Evolutionary conservation across 129 eudicot species (phyloP), one percentile per base, ranked within the genome.

Genomic region (Logfia minima): DNA sequence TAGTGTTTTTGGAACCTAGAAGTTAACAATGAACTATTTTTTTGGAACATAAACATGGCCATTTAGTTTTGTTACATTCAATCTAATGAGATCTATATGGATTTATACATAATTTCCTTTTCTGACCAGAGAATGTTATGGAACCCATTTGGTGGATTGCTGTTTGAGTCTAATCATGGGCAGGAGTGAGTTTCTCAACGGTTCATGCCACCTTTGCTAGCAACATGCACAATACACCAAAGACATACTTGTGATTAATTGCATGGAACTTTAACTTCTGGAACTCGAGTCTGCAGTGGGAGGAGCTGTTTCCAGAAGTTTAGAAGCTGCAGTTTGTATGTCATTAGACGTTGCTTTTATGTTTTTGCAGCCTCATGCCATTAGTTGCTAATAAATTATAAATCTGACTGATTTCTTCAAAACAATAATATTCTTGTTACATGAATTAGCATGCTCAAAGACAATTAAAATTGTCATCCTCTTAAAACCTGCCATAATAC

Each of bases 121-220:
- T 55, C 51, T 72, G 72, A 73, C 17, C 72, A 80, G 72, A 78
- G 83, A 69, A 79, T 69, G 58, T 70, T 45, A 21, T 66, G 79
- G 72, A 80, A 75, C 55, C 82, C 26, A 43, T 70, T 58, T 70
- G 87, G 75, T 72, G 77, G 82, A 74, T 67, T 84, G 82, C 71
- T 76, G 71, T 81, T 69, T 71, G 74, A 62, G 78, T 78, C 76
- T 43, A 22, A 29, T 32, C 60, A 26, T 68, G 66, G 67, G 71
- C 51, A 70, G 67, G 55, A 55, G 70, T 52, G 34, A 14, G 52
- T 75, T 61, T 64, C 73, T 68, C 63, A 24, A 35, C 35, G 4
- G 76, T 75, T 76, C 29, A 78, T 67, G 75, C 79, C 87, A 43
- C 63, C 82, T 75, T 58, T 19, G 76, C 72, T 43, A 68, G 77